These are phyloP conservation scores for Cladophialophora immunda DNA, from an alignment of 2,329 filamentous ascomycete species.

Conservation along the genomic window DNA sequence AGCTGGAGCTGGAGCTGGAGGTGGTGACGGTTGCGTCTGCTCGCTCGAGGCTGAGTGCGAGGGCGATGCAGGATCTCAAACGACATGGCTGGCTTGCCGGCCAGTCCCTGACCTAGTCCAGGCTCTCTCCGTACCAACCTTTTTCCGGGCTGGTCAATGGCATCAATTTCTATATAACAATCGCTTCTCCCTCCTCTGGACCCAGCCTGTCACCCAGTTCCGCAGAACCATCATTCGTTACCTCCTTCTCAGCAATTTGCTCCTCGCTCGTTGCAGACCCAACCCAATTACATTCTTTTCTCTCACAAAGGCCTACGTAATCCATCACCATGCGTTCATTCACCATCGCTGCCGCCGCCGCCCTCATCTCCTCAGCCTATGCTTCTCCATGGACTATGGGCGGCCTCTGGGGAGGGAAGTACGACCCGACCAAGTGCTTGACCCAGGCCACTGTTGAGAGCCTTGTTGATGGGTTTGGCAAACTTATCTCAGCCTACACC, in stretches of 20 bases:
- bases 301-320: not conserved
- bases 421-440: slow-evolving; percentile 33
- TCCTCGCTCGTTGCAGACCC: slow-evolving; percentile 9
- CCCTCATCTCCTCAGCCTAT: slow-evolving; percentile 32
- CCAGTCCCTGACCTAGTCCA: not conserved
- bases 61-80: slow-evolving; percentile 2
- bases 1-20: not conserved
- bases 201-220: not conserved
- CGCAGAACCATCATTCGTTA: slow-evolving; percentile 13
- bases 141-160: not conserved
- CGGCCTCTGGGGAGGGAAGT: slow-evolving; percentile 25
- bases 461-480: slow-evolving; percentile 32
- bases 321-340: slow-evolving; percentile 35
- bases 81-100: not conserved
- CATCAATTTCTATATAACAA: slow-evolving; percentile 21
- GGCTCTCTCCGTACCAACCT: slow-evolving; percentile 6
- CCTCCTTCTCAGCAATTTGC: not conserved
- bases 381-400: slow-evolving; percentile 30
- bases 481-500: slow-evolving; percentile 35
- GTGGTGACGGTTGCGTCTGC: not conserved
- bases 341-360: slow-evolving; percentile 30
- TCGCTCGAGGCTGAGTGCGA: slow-evolving; percentile 11
- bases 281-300: slow-evolving; percentile 9
- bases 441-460: slow-evolving; percentile 22
- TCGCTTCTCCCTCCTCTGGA: not conserved